These are phyloP conservation scores for Cladosporium sp. DNA, from an alignment of 2,329 filamentous ascomycete species.

Conservation along the genomic window DNA sequence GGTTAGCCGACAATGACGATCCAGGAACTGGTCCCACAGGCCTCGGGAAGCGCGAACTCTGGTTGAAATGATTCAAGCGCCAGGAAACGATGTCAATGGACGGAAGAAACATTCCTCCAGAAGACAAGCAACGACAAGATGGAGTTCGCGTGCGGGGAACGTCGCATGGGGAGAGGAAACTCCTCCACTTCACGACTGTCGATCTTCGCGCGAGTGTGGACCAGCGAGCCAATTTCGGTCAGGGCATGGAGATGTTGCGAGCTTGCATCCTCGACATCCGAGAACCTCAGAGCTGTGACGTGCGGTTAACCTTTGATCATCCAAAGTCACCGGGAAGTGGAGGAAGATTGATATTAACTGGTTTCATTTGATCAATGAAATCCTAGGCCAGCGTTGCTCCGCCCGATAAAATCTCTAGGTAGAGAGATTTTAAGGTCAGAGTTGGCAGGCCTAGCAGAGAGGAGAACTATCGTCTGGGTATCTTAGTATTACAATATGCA, in stretches of 20 bases:
- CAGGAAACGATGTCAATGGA: background rate
- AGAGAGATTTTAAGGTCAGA: too few species aligned
- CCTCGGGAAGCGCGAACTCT: too few species aligned
- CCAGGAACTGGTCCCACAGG: too few species aligned
- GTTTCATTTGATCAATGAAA: constrained; percentile 16
- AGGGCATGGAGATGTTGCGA: too few species aligned
- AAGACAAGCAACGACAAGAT: background rate
- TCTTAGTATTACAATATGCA: constrained; percentile 18
- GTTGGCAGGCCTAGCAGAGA: constrained; percentile 21
- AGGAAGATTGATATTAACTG: constrained; percentile 15
- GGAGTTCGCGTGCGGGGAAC: background rate
- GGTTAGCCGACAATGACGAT: too few species aligned
- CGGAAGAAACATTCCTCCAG: background rate
- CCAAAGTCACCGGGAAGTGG: too few species aligned
- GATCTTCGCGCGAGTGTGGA: background rate
- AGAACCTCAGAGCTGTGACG: too few species aligned
- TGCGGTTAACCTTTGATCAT: too few species aligned
- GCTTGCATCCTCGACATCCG: too few species aligned
- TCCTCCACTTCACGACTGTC: background rate
- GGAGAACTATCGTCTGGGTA: constrained; percentile 18
- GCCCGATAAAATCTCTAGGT: too few species aligned
- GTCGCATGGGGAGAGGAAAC: background rate
- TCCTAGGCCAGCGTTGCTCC: constrained; percentile 12
- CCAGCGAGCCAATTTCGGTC: too few species aligned
- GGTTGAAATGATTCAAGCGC: too few species aligned